Percentiles rank a stretch among this genome's conserved stretches.
These are phyloP conservation scores for Neurospora sp. DNA, from an alignment of 495 filamentous ascomycete species.

Conservation along the genomic window DNA sequence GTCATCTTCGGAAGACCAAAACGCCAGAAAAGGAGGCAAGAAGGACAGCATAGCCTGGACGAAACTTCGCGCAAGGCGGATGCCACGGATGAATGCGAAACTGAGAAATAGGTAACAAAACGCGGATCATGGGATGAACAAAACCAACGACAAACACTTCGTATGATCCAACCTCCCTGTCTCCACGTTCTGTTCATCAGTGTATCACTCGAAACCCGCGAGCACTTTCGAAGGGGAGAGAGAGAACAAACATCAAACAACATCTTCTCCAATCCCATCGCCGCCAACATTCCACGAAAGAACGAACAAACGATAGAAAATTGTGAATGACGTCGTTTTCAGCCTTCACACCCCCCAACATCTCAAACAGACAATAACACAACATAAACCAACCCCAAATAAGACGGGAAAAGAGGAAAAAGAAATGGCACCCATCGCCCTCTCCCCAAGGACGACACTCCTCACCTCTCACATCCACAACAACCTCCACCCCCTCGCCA, in stretches of 20 bases:
- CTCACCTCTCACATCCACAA: neutral
- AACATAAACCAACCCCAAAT: neutral
- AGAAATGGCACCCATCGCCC: neutral
- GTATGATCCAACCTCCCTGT: neutral
- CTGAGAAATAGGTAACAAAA: neutral
- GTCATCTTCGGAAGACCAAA: neutral
- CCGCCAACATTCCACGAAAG: neutral
- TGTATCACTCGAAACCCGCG: neutral
- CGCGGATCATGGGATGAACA: neutral
- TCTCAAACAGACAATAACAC: neutral
- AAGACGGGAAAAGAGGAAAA: neutral
- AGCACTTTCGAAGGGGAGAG: neutral
- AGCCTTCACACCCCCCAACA: neutral
- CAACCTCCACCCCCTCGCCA: neutral
- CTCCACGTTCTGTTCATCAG: neutral
- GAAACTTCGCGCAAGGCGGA: neutral
- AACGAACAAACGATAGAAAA: neutral
- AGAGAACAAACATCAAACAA: neutral
- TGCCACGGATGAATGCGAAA: neutral
- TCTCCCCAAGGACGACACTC: neutral
- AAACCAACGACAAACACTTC: neutral
- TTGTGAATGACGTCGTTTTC: neutral
- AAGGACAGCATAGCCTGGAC: neutral
- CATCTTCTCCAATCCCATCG: neutral
- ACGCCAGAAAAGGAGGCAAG: neutral